phyloP scores from a whole-genome alignment of 768 basidiomycete species.

The Tephrocybe rancida region DNA sequence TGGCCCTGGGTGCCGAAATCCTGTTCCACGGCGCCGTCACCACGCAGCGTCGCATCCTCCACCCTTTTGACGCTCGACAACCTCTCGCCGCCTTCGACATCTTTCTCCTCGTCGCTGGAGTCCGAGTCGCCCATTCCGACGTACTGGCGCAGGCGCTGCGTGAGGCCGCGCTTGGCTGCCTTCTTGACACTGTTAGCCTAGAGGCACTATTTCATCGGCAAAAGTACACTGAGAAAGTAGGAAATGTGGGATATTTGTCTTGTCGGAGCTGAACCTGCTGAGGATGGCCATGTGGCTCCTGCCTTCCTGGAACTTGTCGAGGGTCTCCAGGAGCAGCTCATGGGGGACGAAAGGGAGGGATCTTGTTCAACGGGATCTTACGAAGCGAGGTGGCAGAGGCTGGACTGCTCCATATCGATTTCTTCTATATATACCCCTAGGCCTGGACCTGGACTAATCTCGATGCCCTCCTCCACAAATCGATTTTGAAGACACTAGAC shows the following conservation, averaged over 20 bases:
- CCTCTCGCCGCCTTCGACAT: constrained; percentile 30
- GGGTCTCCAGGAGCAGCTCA: constrained; percentile 79
- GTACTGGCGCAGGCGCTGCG: constrained; percentile 73
- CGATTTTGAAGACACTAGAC: too few species aligned
- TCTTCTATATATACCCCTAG: too few species aligned
- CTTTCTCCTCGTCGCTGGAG: constrained; percentile 34
- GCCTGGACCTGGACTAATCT: too few species aligned
- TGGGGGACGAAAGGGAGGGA: constrained; percentile 87
- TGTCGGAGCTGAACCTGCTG: constrained; percentile 71
- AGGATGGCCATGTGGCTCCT: constrained; percentile 93
- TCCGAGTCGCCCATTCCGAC: constrained; percentile 69
- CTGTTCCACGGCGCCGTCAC: constrained; percentile 21
- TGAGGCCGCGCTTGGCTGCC: constrained; percentile 78
- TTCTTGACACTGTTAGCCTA: constrained; percentile 83
- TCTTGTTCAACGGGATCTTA: constrained; percentile 83
- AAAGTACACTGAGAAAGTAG: background rate
- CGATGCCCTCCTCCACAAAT: too few species aligned
- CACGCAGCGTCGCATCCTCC: constrained; percentile 29
- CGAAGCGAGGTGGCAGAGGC: constrained; percentile 80
- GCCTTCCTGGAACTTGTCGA: constrained; percentile 90
- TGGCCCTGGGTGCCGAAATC: constrained; percentile 10
- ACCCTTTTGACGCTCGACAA: constrained; percentile 29
- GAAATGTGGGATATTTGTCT: constrained; percentile 30
- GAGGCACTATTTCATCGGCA: too few species aligned
- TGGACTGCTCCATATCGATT: too few species aligned